Base-by-base conservation (phyloP, 108 stramenopile species). In the Mayamaea pseudoterrestris region DNA sequence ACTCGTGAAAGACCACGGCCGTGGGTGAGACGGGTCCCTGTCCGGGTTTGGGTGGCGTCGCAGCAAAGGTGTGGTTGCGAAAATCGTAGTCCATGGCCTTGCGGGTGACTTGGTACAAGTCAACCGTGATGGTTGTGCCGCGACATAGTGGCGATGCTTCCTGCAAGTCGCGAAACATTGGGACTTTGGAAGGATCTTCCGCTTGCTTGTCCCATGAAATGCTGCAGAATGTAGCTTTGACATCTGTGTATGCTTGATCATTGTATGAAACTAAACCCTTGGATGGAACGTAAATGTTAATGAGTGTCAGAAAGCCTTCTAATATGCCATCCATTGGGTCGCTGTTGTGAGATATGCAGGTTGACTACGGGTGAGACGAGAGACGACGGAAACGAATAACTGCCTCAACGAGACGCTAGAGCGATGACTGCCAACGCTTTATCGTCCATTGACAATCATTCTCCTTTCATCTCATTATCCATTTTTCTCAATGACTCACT, bases 1-100 rank as follows among this genome's bases (percentile, higher is more conserved):
- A 73, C 58, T 96, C 93, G 57, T 98, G 97, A 71, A 95, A 96
- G 9, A 96, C 66, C 41, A 98, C 83, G 0, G 87, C 96, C 4
- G 64, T 50, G 16, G 71, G 44, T 20, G 34, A 14, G 53, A 6
- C 54, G 27, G 46, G 26, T 53, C 30, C 46, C 55, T 16, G 47
- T 14, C 30, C 44, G 22, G 24, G 27, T 43, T 20, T 35, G 11
- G 52, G 16, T 13, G 48, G 16, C 0, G 47, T 36, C 27, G 43
- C 31, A 11, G 47, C 26, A 48, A 58, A 45, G 23, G 17, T 47
- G 30, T 45, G 35, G 4, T 47, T 21, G 6, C 22, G 11, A 0
- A 12, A 27, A 57, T 78, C 83, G 35, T 71, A 68, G 29, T 52
- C 49, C 30, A 42, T 47, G 8, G 69, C 63, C 41, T 62, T 51